Evolutionary conservation across 495 filamentous ascomycete genomes (phyloP), one percentile per base, ranked within the genome.

Genomic region (Acidiella bohemica): DNA sequence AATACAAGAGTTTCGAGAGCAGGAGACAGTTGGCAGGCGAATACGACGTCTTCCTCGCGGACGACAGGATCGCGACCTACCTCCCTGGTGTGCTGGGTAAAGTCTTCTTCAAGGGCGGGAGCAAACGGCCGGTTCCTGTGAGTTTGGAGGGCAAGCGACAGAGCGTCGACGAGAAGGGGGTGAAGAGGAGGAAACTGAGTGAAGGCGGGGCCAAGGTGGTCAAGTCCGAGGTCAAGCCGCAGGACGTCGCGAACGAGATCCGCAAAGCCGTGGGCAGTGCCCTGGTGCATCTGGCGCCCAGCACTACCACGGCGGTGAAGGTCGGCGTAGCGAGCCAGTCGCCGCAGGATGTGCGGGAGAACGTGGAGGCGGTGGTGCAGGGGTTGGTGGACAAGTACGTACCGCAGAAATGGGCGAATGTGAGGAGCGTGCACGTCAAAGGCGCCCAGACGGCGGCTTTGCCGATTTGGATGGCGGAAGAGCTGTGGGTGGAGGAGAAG

Each of bases 81-180:
- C 67, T 95, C n/a, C 80, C 84, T 13, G 67, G 67, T 18, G 63
- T 75, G 2, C 72, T 96, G 0, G 90, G 88, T 30, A 94, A 92
- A 63, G 72, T 71, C 0, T 94, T 96, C 65, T 93, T 84, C 72
- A 73, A 79, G 57, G 59, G 52, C 19, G 76, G 71, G 6, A 70
- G 67, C 54, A 95, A 95, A 68, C 71, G 86, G 16, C 90, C 90
- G 0, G 73, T 96, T 32, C 84, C 92, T 4, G 72, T 96, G n/a
- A 67, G 65, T 34, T 72, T 92, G 42, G 40, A 53, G 35, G 39
- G 54, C 40, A 41, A 51, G 39, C 8, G 47, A 14, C 30, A 54
- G 41, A 37, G 26, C 61, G 34, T 36, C n/a, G 49, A 54, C 22
- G 48, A 42, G n/a, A 46, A 45, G n/a, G 50, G 45, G 12, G 32